Evolutionary conservation across 495 filamentous ascomycete species (phyloP).

Genomic region (Evernia prunastri): DNA sequence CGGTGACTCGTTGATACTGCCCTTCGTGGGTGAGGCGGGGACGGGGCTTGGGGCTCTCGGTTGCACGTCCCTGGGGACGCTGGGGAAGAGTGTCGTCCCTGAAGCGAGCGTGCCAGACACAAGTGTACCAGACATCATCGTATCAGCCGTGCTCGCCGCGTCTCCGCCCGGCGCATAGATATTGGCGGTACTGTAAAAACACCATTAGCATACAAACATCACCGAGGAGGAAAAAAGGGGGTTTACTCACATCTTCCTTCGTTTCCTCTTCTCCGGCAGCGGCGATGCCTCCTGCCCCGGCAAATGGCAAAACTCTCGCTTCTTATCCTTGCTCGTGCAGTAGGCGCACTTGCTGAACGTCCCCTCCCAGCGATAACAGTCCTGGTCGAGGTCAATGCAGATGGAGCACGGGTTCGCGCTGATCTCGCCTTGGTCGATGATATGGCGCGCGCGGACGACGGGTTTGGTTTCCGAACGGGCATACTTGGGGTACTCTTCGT

Average conservation of each 20-base stretch:
- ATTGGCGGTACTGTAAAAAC: not conserved
- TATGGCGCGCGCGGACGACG: not conserved
- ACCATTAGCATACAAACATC: not conserved
- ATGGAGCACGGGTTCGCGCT: not conserved
- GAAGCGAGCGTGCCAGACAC: not conserved
- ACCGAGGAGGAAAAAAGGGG: not conserved
- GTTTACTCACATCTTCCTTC: slow-evolving; percentile 18
- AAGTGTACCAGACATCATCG: slow-evolving; percentile 5
- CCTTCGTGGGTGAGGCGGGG: not conserved
- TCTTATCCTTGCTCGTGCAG: slow-evolving; percentile 14
- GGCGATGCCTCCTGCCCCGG: slow-evolving; percentile 1
- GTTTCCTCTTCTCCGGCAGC: slow-evolving; percentile 7
- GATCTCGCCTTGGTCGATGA: not conserved
- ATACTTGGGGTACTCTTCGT: not conserved
- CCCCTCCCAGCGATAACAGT: slow-evolving; percentile 7
- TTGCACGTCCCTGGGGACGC: slow-evolving; percentile 4
- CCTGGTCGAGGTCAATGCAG: not conserved
- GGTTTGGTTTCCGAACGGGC: not conserved
- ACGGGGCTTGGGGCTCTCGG: slow-evolving; percentile 3
- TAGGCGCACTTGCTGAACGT: slow-evolving; percentile 15
- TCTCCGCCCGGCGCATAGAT: not conserved
- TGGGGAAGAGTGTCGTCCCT: not conserved
- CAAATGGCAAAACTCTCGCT: slow-evolving; percentile 12
- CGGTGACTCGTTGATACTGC: not conserved
- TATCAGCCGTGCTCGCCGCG: not conserved